These are phyloP conservation scores for Magnolia officinalis DNA, from an alignment of 164 flowering plant genomes.

Conservation along the genomic window DNA sequence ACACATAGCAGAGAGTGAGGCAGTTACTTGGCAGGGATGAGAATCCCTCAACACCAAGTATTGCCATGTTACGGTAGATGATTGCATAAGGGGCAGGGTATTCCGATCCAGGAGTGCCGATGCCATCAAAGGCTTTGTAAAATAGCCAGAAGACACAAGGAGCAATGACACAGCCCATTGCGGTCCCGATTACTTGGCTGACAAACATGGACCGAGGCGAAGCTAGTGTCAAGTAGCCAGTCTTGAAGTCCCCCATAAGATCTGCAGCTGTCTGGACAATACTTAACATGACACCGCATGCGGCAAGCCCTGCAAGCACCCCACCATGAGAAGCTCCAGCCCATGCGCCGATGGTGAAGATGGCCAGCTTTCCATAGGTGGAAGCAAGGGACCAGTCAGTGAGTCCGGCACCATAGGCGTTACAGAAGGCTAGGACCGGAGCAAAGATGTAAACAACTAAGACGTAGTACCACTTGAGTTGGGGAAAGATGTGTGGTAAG, in stretches of 20 bases:
- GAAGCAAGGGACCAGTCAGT: slow-evolving; percentile 60
- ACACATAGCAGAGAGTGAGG: slow-evolving; percentile 34
- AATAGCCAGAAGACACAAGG: slow-evolving; percentile 60
- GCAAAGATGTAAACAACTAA: slow-evolving; percentile 39
- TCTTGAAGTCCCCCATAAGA: slow-evolving; percentile 55
- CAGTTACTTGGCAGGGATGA: slow-evolving; percentile 43
- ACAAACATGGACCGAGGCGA: slow-evolving; percentile 61
- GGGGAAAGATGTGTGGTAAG: slow-evolving; percentile 48
- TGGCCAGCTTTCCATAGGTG: slow-evolving; percentile 54
- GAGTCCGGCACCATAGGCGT: slow-evolving; percentile 57
- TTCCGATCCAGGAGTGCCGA: slow-evolving; percentile 29
- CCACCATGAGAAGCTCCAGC: slow-evolving; percentile 52
- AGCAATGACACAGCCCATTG: slow-evolving; percentile 51
- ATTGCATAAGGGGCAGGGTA: slow-evolving; percentile 47
- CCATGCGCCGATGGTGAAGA: slow-evolving; percentile 51
- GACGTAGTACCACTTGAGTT: slow-evolving; percentile 44
- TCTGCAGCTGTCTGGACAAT: slow-evolving; percentile 57
- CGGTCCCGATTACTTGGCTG: slow-evolving; percentile 54
- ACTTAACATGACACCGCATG: slow-evolving; percentile 64
- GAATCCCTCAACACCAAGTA: slow-evolving; percentile 52
- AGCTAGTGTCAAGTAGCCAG: slow-evolving; percentile 52
- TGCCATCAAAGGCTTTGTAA: slow-evolving; percentile 35
- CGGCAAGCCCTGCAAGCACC: slow-evolving; percentile 54
- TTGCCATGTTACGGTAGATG: slow-evolving; percentile 45
- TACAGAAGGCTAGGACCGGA: slow-evolving; percentile 51